These are phyloP conservation scores for Limtongia smithiae DNA, from an alignment of 805 yeast species.

Conservation along the genomic window DNA sequence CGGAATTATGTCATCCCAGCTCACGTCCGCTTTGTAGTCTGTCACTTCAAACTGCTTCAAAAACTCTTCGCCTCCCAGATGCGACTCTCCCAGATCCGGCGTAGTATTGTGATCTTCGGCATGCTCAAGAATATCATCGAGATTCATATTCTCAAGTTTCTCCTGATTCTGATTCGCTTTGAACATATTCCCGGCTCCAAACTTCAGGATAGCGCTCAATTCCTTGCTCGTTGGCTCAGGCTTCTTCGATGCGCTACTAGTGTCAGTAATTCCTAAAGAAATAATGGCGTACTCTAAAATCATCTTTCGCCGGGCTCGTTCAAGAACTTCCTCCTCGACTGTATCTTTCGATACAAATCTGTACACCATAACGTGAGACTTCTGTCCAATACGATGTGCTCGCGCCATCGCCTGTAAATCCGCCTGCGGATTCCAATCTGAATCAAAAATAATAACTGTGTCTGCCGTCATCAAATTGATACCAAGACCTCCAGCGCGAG, in stretches of 20 bases:
- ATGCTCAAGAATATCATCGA: constrained; percentile 92
- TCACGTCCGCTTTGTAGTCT: constrained; percentile 88
- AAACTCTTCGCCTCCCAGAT: constrained; percentile 96
- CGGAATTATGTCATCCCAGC: constrained; percentile 99
- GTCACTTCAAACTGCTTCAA: constrained; percentile 96
- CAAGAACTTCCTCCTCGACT: constrained; percentile 95
- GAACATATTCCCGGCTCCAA: constrained; percentile 99
- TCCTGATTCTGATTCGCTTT: constrained; percentile 92
- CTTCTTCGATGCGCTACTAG: constrained; percentile 47
- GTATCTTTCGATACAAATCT: constrained; percentile 97
- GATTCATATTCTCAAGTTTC: constrained; percentile 88
- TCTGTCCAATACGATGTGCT: constrained; percentile 99
- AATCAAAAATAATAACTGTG: constrained; percentile 94
- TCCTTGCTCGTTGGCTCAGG: constrained; percentile 83
- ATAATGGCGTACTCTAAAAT: constrained; percentile 96
- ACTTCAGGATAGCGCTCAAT: constrained; percentile 77
- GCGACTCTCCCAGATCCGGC: constrained; percentile 95
- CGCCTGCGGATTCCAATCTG: constrained; percentile 99
- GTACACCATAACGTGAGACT: constrained; percentile 95
- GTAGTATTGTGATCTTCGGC: constrained; percentile 97
- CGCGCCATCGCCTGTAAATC: constrained; percentile 99
- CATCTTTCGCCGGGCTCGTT: constrained; percentile 97
- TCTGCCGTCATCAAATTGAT: constrained; percentile 99
- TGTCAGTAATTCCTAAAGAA: constrained; percentile 89
- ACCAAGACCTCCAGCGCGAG: constrained; percentile 99